A percentile compares a stretch with the other conserved stretches of the same genome.
These are phyloP conservation scores for Phaffomyces thermotolerans DNA, from an alignment of 805 yeast genomes.

Conservation along the genomic window DNA sequence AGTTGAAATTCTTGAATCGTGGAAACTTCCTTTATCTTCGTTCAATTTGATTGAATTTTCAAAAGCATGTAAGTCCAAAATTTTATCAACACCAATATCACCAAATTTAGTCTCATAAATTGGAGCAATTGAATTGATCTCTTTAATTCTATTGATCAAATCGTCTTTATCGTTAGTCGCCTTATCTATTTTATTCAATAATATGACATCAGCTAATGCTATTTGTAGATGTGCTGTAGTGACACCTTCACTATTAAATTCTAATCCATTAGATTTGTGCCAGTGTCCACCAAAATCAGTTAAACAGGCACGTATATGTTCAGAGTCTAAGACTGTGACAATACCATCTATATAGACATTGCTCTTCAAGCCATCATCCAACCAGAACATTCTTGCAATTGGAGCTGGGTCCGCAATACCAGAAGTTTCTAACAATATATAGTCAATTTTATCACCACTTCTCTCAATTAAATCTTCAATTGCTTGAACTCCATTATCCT, in stretches of 20 bases:
- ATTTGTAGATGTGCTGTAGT: constrained; percentile 88
- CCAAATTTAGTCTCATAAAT: constrained; percentile 65
- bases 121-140: constrained; percentile 66
- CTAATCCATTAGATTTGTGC: constrained; percentile 42
- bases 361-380: constrained; percentile 81
- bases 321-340: constrained; percentile 76
- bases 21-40: constrained; percentile 28
- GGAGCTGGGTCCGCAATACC: constrained; percentile 98
- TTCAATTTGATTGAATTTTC: constrained; percentile 33
- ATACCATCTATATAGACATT: constrained; percentile 88
- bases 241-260: constrained; percentile 36
- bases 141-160: constrained; percentile 33
- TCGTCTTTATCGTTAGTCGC: constrained; percentile 26
- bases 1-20: constrained; percentile 50
- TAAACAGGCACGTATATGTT: constrained; percentile 56
- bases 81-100: constrained; percentile 55
- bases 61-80: constrained; percentile 77
- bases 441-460: constrained; percentile 70
- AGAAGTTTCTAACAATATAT: constrained; percentile 88
- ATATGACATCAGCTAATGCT: constrained; percentile 78
- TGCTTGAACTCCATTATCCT: constrained; percentile 91
- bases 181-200: constrained; percentile 74
- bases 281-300: constrained; percentile 70
- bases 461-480: constrained; percentile 78
- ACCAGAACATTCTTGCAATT: constrained; percentile 95